Conservation (phyloP, 2,329 filamentous ascomycete species). For the Lachnum nothofagi region DNA sequence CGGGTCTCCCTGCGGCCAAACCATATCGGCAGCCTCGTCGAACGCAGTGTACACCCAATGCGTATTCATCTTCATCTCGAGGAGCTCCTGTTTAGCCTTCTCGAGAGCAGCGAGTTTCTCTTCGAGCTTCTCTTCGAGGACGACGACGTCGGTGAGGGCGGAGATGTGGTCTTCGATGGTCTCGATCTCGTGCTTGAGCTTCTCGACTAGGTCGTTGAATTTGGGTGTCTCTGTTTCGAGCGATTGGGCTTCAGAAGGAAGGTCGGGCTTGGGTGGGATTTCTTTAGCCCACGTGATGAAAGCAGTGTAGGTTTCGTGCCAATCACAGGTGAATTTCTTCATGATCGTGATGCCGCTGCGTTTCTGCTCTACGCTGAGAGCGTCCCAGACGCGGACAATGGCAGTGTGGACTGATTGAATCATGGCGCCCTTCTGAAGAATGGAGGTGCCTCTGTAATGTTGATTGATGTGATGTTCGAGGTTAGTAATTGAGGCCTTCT, state of each 20-base stretch:
- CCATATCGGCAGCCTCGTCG: conserved; percentile 7
- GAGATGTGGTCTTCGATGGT: neutral
- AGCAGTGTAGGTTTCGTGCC: neutral
- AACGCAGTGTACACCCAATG: conserved; percentile 4
- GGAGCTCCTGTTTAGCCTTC: neutral
- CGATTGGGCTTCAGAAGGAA: neutral
- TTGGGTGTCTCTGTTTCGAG: neutral
- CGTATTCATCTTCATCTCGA: neutral
- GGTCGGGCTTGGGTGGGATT: neutral
- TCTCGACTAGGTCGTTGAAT: neutral
- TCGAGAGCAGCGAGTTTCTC: neutral
- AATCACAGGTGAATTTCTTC: neutral
- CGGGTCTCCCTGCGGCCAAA: conserved; percentile 15
- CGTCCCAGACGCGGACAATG: conserved; percentile 1
- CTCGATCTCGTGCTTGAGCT: neutral
- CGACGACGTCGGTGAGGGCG: neutral
- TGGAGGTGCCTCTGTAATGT: neutral
- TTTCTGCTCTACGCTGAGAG: neutral
- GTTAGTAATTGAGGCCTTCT: neutral
- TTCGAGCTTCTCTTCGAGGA: neutral
- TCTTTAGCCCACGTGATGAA: neutral
- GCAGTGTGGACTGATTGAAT: conserved; percentile 1
- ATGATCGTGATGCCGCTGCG: conserved; percentile 3
- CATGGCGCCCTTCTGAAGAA: neutral
- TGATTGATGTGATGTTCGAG: conserved; percentile 3